Evolutionary conservation across 2,329 filamentous ascomycete genomes (phyloP), one percentile per base, ranked within the genome.

Genomic region (Monosporascus sp.): DNA sequence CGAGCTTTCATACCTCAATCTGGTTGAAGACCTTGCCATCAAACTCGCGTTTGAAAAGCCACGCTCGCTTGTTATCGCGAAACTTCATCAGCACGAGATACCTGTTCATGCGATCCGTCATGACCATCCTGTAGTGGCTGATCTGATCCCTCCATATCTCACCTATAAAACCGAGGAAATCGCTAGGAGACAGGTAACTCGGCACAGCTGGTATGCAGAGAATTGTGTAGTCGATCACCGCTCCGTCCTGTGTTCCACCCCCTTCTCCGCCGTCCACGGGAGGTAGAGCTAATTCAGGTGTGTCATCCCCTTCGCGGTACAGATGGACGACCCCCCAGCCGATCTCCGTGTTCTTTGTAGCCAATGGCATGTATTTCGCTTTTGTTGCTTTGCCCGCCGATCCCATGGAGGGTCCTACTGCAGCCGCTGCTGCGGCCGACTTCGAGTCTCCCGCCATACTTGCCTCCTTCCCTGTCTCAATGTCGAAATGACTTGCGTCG

Each of bases 11-110:
- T 72, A 90, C 89, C 79, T 95, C 90, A 79, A 96, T 90, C 55
- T 84, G 87, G 65, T 95, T 96, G 67, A 97, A 97, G 0, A 93
- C 82, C 68, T 89, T 94, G 18, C 94, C 94, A 69, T 97, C 94
- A 79, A 93, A 97, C 61, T 90, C 87, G 56, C 79, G 83, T 64
- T 89, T 86, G 87, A 93, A 99, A 49, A 84, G 80, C 62, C 79
- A 84, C 15, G 94, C 94, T 57, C 83, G 83, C 63, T 81, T 82
- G 31, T 82, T 81, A 58, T 88, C 85, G 47, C 90, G 82, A 67
- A 97, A 97, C 72, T 96, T 97, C 82, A 99, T 88, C 56, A 99
- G 77, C 25, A 96, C 93, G 78, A 99, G 88, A 73, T 97, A 97
- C 56, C 92, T 84, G 70, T 95, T 97, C 69, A 90, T 86, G 58